A percentile compares a stretch with the other conserved stretches of the same genome.
Conservation (phyloP, 805 yeast genomes). For the Ogataea zsoltii region DNA sequence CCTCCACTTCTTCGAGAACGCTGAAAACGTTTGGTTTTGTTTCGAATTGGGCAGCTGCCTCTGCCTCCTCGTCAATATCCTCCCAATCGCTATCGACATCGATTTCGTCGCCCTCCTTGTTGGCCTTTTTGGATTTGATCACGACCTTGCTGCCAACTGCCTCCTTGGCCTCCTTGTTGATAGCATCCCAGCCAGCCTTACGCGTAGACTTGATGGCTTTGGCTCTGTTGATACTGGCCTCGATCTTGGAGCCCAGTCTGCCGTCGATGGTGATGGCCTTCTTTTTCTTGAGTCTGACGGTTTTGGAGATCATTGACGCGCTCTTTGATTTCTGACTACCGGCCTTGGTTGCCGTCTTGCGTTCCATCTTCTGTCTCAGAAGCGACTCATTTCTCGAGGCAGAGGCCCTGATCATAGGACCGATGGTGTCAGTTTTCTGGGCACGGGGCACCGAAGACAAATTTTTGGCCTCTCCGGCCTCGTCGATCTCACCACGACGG, state of each 20-base stretch:
- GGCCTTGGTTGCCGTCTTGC: slow-evolving; percentile 17
- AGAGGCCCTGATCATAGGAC: slow-evolving; percentile 65
- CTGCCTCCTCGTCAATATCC: slow-evolving; percentile 24
- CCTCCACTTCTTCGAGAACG: slow-evolving; percentile 30
- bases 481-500: slow-evolving; percentile 59
- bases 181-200: slow-evolving; percentile 72
- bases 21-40: slow-evolving; percentile 27
- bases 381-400: slow-evolving; percentile 61
- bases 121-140: not conserved
- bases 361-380: slow-evolving; percentile 55
- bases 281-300: slow-evolving; percentile 40
- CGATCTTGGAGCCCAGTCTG: slow-evolving; percentile 59
- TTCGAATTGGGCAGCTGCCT: slow-evolving; percentile 5
- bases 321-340: slow-evolving; percentile 26
- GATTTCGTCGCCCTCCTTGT: slow-evolving; percentile 15
- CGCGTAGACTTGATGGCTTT: slow-evolving; percentile 61
- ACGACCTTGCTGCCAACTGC: slow-evolving; percentile 19
- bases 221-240: slow-evolving; percentile 64
- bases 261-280: slow-evolving; percentile 55
- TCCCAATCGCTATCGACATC: slow-evolving; percentile 23
- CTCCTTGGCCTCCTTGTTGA: slow-evolving; percentile 50
- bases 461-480: slow-evolving; percentile 41
- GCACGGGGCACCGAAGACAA: slow-evolving; percentile 57
- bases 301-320: slow-evolving; percentile 27
- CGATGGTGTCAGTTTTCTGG: slow-evolving; percentile 58